These are phyloP conservation scores for Cladosporium sp. DNA, from an alignment of 2,329 filamentous ascomycete species.

Conservation along the genomic window DNA sequence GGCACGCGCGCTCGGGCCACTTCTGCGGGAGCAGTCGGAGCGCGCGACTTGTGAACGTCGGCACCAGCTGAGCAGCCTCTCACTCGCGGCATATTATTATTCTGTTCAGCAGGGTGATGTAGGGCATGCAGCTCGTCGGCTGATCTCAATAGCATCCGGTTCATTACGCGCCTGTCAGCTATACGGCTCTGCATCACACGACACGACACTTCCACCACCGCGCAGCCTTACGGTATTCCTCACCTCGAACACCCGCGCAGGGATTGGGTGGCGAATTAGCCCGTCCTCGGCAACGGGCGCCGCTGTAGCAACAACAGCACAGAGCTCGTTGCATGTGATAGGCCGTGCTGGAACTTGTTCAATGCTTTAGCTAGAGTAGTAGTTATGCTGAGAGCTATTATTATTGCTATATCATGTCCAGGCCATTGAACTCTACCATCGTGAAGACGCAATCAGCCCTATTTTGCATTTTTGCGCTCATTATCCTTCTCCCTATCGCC, in stretches of 20 bases:
- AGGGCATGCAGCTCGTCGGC: no score
- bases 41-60: neutral
- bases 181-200: no score
- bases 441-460: no score
- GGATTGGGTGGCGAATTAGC: slow-evolving; percentile 10
- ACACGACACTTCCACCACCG: no score
- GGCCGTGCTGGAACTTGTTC: neutral
- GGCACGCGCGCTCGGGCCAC: neutral
- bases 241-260: neutral
- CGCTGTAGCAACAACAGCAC: slow-evolving; percentile 7
- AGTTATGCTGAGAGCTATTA: no score
- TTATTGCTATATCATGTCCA: neutral
- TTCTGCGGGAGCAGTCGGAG: neutral
- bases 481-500: neutral
- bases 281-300: slow-evolving; percentile 12
- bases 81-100: no score
- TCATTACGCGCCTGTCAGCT: no score
- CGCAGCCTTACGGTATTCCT: neutral
- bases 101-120: no score
- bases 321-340: slow-evolving; percentile 8
- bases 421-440: no score
- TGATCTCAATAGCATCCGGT: no score
- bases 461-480: no score
- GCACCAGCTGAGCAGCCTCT: no score
- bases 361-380: neutral